Conservation (phyloP, 345 rosid genomes). For the Arabidopsis arenosa region DNA sequence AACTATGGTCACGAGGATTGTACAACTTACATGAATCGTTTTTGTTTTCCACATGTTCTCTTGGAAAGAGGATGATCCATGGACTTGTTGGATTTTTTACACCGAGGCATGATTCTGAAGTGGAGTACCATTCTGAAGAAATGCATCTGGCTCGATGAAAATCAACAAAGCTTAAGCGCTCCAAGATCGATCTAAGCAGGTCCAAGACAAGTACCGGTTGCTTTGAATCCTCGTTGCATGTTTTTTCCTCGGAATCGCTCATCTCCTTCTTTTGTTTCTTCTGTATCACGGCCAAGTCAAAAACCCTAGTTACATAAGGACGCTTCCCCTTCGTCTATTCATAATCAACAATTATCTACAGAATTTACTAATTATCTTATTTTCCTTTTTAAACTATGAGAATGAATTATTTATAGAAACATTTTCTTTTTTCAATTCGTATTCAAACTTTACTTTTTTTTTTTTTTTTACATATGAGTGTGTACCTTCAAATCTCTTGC, state of each 20-base stretch:
- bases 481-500: no score
- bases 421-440: no score
- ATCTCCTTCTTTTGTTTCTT: neutral
- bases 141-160: neutral
- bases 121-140: neutral
- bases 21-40: conserved; percentile 2
- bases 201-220: neutral
- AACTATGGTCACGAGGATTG: neutral
- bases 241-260: neutral
- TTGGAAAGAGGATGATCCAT: neutral
- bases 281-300: neutral
- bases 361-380: no score
- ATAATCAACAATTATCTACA: neutral
- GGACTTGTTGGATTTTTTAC: neutral
- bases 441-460: no score
- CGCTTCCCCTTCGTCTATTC: neutral
- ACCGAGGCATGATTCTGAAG: neutral
- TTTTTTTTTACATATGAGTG: no score
- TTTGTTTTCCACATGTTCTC: neutral
- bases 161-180: neutral
- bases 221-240: neutral
- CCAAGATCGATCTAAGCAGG: neutral
- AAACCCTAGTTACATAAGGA: neutral
- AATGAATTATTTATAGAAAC: no score
- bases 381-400: no score